Base-by-base conservation (phyloP, 805 yeast genomes). In the Saccharomyces mikatae region DNA sequence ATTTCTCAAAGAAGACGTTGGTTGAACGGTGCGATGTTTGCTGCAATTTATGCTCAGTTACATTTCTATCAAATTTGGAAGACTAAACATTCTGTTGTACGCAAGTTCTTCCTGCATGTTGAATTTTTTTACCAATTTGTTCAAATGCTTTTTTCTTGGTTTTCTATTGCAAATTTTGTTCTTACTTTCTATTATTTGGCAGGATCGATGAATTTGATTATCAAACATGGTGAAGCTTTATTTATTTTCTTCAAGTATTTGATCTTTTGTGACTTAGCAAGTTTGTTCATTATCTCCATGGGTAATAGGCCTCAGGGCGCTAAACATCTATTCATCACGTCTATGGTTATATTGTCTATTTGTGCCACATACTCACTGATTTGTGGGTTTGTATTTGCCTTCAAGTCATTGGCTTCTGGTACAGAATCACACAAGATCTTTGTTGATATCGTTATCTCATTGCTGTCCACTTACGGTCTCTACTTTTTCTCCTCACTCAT, bases 261-360 rank as follows among this genome's bases (percentile, higher is more conserved):
- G 57, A 82, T 92, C 64, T 79, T 90, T 52, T 83, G 95, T 68
- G 86, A 87, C 21, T 77, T 94, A 62, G 84, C 94, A 11, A 82
- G 95, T n/a, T 84, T 90, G 71, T 87, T 94, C 65, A 85, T 94
- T 60, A 87, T 91, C 41, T 90, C 97, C 0, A 87, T 94, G 80
- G 99, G 99, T 59, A 94, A 94, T 67, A 80, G 98, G 64, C 99
- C 99, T 2, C 98, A 94, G 63, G 99, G 99, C 32, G 92, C 97
- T 0, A 84, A 84, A 54, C 83, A 80, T 52, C 71, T 92, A 51
- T 94, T 90, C 71, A 76, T 88, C 63, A 71, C 79, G 0, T 79
- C 91, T 32, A 88, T 94, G 72, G 74, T 84, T 1, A 71, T 89
- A 46, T 72, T 94, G 57, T 85, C 92, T 0, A 57, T 88, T 29